Percentiles rank a stretch among this genome's conserved stretches.
Conservation (phyloP, 768 basidiomycete species). For the Chalciporus piperatus region DNA sequence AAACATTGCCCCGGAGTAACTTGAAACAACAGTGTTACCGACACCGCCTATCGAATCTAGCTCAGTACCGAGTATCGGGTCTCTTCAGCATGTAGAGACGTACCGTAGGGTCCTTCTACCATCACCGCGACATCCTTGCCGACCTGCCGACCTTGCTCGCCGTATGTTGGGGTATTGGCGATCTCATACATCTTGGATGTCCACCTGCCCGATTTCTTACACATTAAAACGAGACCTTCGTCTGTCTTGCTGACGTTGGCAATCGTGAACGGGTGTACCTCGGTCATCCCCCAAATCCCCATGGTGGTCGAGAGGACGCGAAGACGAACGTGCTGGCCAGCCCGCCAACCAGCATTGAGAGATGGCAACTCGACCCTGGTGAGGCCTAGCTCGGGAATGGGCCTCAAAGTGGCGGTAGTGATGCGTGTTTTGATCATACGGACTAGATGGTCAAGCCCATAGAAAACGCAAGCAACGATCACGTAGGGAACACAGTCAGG, state of each 20-base stretch:
- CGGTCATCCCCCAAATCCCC: conserved; percentile 54
- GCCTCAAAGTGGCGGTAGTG: conserved; percentile 53
- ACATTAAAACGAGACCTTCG: conserved; percentile 65
- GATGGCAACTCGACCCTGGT: conserved; percentile 64
- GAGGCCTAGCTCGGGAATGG: conserved; percentile 59
- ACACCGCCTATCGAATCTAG: conserved; percentile 44
- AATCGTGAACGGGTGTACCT: conserved; percentile 82
- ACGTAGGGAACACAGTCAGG: conserved; percentile 51
- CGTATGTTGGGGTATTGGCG: conserved; percentile 35
- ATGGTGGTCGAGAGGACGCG: conserved; percentile 57
- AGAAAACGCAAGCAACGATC: conserved; percentile 46
- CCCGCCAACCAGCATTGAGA: conserved; percentile 73
- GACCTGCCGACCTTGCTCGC: conserved; percentile 26
- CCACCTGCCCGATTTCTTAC: conserved; percentile 68
- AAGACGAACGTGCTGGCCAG: conserved; percentile 80
- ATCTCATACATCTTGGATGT: conserved; percentile 56
- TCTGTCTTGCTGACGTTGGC: conserved; percentile 54
- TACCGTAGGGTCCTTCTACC: conserved; percentile 57
- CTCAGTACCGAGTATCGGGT: background rate
- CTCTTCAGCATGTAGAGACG: conserved; percentile 8
- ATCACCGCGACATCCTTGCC: conserved; percentile 37
- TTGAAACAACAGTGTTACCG: conserved; percentile 59
- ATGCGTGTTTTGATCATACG: conserved; percentile 69
- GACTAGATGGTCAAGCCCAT: conserved; percentile 55
- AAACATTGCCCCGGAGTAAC: conserved; percentile 66